A percentile compares a stretch with the other conserved stretches of the same genome.
These are phyloP conservation scores for Xylaria cubensis DNA, from an alignment of 495 filamentous ascomycete genomes.

Conservation along the genomic window DNA sequence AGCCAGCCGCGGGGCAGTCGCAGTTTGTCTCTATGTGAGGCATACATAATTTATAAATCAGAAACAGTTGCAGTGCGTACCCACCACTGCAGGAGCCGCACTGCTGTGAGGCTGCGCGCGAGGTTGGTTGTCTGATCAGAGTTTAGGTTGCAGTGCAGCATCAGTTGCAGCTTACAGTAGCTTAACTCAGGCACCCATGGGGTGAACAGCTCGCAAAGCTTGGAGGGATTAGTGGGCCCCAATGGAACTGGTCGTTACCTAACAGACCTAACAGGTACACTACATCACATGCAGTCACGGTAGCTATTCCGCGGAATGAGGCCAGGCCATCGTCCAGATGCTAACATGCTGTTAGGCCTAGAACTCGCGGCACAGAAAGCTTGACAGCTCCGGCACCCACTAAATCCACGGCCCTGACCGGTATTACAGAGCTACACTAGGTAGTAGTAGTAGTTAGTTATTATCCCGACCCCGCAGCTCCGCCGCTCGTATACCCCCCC, in stretches of 20 bases:
- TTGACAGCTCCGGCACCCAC: background rate
- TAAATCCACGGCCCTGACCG: slow-evolving; percentile 1
- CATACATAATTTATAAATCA: slow-evolving; percentile 17
- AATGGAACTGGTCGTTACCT: background rate
- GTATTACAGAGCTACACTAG: background rate
- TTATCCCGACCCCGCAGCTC: slow-evolving; percentile 17
- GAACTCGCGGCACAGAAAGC: background rate
- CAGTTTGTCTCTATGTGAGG: background rate
- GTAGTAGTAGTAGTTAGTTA: background rate
- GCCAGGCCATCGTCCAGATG: background rate
- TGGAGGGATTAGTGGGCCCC: background rate
- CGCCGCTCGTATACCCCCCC: slow-evolving; percentile 13
- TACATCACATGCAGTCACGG: background rate
- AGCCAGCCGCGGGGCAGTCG: background rate
- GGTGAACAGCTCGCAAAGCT: background rate
- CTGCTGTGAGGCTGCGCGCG: slow-evolving; percentile 11
- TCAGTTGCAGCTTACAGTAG: background rate
- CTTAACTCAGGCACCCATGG: background rate
- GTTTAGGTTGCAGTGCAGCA: slow-evolving; percentile 17
- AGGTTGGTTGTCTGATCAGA: background rate
- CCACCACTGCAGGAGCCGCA: slow-evolving; percentile 23
- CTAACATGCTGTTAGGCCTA: background rate
- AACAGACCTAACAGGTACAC: background rate
- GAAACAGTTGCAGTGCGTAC: slow-evolving; percentile 14
- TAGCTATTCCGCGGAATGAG: slow-evolving; percentile 9